Percentiles rank a stretch among this genome's conserved stretches.
These are phyloP conservation scores for Papilionanthe hybrid DNA, from an alignment of 116 monocot species.

Conservation along the genomic window DNA sequence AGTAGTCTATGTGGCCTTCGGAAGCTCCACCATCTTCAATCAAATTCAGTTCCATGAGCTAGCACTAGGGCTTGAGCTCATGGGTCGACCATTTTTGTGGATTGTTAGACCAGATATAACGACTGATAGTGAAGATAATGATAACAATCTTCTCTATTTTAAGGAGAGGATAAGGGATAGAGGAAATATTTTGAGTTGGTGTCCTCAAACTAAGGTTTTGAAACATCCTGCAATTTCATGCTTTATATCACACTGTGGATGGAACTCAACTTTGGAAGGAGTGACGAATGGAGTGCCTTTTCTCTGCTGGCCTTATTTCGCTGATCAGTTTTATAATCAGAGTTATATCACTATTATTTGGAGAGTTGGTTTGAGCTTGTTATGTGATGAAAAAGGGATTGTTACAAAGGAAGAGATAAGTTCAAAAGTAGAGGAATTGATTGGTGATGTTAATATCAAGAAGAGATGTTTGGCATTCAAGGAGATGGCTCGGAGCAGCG, in stretches of 20 bases:
- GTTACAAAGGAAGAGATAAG: slow-evolving; percentile 7
- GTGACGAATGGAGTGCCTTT: slow-evolving; percentile 27
- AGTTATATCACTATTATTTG: slow-evolving; percentile 24
- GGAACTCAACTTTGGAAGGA: slow-evolving; percentile 34
- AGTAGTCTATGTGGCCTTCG: no score
- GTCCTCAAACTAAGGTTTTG: slow-evolving; percentile 24
- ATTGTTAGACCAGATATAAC: not conserved
- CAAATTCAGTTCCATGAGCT: no score
- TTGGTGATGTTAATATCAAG: slow-evolving; percentile 5
- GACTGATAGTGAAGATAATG: not conserved
- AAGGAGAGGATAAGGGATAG: not conserved
- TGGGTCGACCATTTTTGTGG: slow-evolving; percentile 12
- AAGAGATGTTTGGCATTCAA: not conserved
- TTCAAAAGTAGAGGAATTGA: slow-evolving; percentile 14
- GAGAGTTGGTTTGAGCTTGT: no score
- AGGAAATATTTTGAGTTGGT: slow-evolving; percentile 19
- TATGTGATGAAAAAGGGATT: slow-evolving; percentile 1
- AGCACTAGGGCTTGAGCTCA: no score
- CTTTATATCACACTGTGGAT: slow-evolving; percentile 23
- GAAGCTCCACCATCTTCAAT: no score
- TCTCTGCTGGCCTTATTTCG: slow-evolving; percentile 27
- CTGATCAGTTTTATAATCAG: slow-evolving; percentile 22
- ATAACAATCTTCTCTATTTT: not conserved
- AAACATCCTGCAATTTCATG: slow-evolving; percentile 26
- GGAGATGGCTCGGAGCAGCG: slow-evolving; percentile 7